Evolutionary conservation across 345 rosid species (phyloP), one percentile per base, ranked within the genome.

Genomic region (Euclidium syriacum): DNA sequence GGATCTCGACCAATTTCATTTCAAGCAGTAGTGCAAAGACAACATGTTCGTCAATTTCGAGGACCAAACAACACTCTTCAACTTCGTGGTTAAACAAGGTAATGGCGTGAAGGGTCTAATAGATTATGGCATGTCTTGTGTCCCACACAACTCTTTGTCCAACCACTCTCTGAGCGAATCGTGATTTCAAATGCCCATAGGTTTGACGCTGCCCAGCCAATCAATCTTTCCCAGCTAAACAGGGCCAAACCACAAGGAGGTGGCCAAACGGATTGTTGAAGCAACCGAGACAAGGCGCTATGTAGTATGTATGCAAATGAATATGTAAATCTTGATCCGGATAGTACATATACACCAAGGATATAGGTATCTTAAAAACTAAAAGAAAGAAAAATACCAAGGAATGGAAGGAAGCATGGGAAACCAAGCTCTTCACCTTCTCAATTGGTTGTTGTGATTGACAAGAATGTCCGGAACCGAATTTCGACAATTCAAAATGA

Each of bases 101-200:
- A 64, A 80, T 2, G 84, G 84, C 2, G 82, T 82, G 17, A 82
- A 82, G 70, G 87, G 87, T 15, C 27, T 82, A 42, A 72, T 80
- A 38, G 87, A 80, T 35, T 69, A 26, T 2, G 84, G 87, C 16
- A 38, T 80, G 12, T 43, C 75, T 16, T 25, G 58, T 30, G 84
- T 80, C 6, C 87, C 87, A 9, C n/a, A n/a, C 36, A 55, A 18
- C 62, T 67, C 9, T 75, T 70, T 35, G 32, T 75, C 42, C 79
- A 75, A 62, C 79, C 79, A 27, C 59, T 55, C 3, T 2, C 72
- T 32, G 84, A 81, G 62, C 62, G 86, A 67, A 84, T 84, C 4
- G 65, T 75, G 58, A 79, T 46, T 40, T 36, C 27, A 32, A 65
- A 55, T 0, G 58, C 76, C 9, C 16, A 1, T n/a, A 32, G 7